Conservation (phyloP, 2,329 filamentous ascomycete genomes). For the Xylaria sp. region DNA sequence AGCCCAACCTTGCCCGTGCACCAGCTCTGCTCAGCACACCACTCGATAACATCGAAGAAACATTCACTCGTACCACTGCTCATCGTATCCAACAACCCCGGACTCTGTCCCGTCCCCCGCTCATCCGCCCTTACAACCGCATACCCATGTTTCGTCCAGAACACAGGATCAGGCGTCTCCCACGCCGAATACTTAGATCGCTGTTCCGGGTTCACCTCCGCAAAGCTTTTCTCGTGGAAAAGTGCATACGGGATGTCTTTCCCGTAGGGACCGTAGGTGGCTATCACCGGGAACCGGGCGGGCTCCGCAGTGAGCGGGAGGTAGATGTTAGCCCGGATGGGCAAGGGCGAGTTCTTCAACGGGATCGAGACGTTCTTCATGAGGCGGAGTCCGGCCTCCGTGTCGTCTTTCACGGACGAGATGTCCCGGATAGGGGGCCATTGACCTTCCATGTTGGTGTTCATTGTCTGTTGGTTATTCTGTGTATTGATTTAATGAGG, state of each 20-base stretch:
- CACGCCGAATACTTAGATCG: slow-evolving; percentile 50
- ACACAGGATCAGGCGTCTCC: slow-evolving; percentile 54
- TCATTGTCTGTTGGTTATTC: background rate
- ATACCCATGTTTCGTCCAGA: slow-evolving; percentile 52
- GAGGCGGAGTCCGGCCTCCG: slow-evolving; percentile 8
- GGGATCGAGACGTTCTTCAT: slow-evolving; percentile 33
- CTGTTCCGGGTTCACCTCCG: slow-evolving; percentile 50
- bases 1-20: slow-evolving; percentile 45
- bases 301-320: slow-evolving; percentile 31
- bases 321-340: slow-evolving; percentile 38
- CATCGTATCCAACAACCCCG: slow-evolving; percentile 45
- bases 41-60: slow-evolving; percentile 47
- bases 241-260: slow-evolving; percentile 62
- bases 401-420: slow-evolving; percentile 17
- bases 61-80: slow-evolving; percentile 42
- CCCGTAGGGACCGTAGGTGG: slow-evolving; percentile 69
- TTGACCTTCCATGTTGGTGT: slow-evolving; percentile 16
- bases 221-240: slow-evolving; percentile 38
- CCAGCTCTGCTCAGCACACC: slow-evolving; percentile 44
- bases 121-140: slow-evolving; percentile 51
- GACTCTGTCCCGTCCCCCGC: slow-evolving; percentile 43
- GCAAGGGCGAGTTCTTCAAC: slow-evolving; percentile 29
- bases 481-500: too few species aligned
- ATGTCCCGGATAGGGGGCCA: slow-evolving; percentile 23
- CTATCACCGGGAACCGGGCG: slow-evolving; percentile 51